Conservation (phyloP, 2,329 filamentous ascomycete species). For the Neofusicoccum umdonicola region DNA sequence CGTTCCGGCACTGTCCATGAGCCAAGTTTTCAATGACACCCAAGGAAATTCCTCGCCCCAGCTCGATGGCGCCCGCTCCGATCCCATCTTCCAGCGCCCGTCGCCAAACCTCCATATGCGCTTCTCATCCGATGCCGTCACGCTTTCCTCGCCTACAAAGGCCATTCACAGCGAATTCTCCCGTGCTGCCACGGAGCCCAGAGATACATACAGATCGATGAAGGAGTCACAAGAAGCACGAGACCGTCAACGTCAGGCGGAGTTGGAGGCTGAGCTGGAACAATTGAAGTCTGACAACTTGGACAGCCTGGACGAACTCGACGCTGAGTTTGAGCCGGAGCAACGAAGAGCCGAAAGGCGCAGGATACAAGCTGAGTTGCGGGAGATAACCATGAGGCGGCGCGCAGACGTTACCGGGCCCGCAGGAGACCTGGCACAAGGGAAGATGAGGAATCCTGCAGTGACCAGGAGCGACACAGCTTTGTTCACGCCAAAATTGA, state of each 20-base stretch:
- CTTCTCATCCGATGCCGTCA: constrained; percentile 37
- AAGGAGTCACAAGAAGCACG: constrained; percentile 44
- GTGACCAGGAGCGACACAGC: constrained; percentile 20
- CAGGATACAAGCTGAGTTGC: constrained; percentile 16
- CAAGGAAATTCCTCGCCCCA: constrained; percentile 46
- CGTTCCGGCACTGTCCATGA: constrained; percentile 40
- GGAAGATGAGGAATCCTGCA: constrained; percentile 18
- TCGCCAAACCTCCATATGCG: constrained; percentile 42
- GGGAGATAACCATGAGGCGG: neutral
- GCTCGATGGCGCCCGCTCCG: constrained; percentile 37
- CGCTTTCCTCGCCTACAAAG: constrained; percentile 41
- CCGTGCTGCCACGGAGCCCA: constrained; percentile 40
- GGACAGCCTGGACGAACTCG: constrained; percentile 19
- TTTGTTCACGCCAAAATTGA: constrained; percentile 28
- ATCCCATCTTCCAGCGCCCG: constrained; percentile 45
- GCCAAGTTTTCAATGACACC: constrained; percentile 47
- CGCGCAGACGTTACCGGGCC: neutral
- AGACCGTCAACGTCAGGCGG: constrained; percentile 23
- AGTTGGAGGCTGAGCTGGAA: constrained; percentile 11
- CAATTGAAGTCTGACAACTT: constrained; percentile 16
- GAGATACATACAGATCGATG: constrained; percentile 44
- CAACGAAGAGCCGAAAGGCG: constrained; percentile 25
- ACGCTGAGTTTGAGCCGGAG: constrained; percentile 26
- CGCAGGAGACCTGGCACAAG: constrained; percentile 21
- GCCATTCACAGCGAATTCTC: constrained; percentile 20